phyloP scores from a whole-genome alignment of 2,329 filamentous ascomycete species.

The Lachnellula subtilissima region DNA sequence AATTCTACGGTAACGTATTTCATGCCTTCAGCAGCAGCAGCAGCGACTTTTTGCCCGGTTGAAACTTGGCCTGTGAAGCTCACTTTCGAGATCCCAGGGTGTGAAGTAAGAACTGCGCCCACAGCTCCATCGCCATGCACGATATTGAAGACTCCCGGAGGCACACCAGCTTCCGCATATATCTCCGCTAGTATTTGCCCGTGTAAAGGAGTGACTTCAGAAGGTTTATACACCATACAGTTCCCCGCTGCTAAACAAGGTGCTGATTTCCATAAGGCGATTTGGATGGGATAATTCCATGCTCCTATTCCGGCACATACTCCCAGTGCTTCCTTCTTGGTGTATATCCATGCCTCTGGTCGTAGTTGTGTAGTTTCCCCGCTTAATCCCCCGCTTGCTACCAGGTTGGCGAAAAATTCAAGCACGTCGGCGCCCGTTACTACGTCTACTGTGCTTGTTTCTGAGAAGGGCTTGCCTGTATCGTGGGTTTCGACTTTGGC shows the following conservation, averaged over 20 bases:
- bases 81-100: constrained; percentile 74
- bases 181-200: constrained; percentile 69
- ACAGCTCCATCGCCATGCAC: constrained; percentile 76
- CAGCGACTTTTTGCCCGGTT: constrained; percentile 78
- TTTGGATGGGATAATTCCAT: constrained; percentile 91
- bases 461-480: constrained; percentile 79
- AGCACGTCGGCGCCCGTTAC: constrained; percentile 79
- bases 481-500: constrained; percentile 77
- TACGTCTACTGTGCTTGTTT: constrained; percentile 80
- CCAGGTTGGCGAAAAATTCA: constrained; percentile 78
- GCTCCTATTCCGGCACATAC: constrained; percentile 85
- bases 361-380: constrained; percentile 73
- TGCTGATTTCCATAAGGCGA: constrained; percentile 84
- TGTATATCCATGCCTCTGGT: constrained; percentile 75
- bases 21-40: constrained; percentile 69
- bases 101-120: constrained; percentile 68
- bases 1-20: constrained; percentile 92
- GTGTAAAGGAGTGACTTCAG: constrained; percentile 82
- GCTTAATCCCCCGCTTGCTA: constrained; percentile 73
- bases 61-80: constrained; percentile 85
- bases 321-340: constrained; percentile 73
- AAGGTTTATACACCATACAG: constrained; percentile 88
- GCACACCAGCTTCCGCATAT: constrained; percentile 73
- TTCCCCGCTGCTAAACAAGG: constrained; percentile 83
- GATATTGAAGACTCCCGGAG: constrained; percentile 81